Percentiles rank a stretch among this genome's conserved stretches.
Evolutionary conservation across 2,329 filamentous ascomycete species (phyloP).

Genomic region (Diaporthe vexans): DNA sequence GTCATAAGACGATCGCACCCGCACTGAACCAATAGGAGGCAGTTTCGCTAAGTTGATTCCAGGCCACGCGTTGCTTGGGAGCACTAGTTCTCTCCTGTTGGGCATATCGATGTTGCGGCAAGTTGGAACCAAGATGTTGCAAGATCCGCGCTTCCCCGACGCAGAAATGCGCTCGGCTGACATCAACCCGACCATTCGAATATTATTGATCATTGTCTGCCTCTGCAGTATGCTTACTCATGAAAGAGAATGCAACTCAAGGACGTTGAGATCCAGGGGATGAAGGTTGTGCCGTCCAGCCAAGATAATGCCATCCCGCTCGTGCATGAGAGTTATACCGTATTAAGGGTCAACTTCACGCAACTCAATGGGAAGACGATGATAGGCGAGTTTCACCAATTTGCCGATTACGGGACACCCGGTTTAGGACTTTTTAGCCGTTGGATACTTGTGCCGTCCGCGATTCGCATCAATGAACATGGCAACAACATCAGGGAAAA

Average conservation of each 20-base stretch:
- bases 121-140: not conserved
- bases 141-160: not conserved
- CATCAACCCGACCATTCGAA: not conserved
- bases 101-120: too few relatives aligned
- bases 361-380: not conserved
- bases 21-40: not conserved
- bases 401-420: too few relatives aligned
- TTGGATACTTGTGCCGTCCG: too few relatives aligned
- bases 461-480: too few relatives aligned
- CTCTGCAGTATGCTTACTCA: not conserved
- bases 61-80: not conserved
- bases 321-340: not conserved
- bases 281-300: not conserved
- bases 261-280: not conserved
- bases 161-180: not conserved
- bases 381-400: too few relatives aligned
- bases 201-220: not conserved
- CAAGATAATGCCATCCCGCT: not conserved
- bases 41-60: not conserved
- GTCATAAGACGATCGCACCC: not conserved
- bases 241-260: not conserved
- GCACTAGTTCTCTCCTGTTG: not conserved
- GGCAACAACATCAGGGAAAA: too few relatives aligned
- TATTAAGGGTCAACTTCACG: not conserved
- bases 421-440: too few relatives aligned